phyloP scores from a whole-genome alignment of 225 moss, liverwort and hornwort species.

The Asterella californica region DNA sequence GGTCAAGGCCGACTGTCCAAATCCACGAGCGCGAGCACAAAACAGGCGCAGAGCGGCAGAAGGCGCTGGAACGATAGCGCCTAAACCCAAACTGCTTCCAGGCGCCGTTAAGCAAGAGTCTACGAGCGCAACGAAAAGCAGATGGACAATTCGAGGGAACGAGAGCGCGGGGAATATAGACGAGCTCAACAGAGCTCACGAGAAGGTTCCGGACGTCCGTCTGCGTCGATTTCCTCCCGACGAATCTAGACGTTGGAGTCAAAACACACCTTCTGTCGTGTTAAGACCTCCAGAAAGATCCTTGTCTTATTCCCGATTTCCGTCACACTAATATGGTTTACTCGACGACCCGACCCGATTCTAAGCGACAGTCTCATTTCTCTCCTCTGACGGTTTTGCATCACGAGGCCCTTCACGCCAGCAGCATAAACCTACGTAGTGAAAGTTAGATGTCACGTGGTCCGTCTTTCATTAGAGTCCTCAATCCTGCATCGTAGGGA shows the following conservation, averaged over 20 bases:
- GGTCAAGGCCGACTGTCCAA: background rate
- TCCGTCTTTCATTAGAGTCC: too few relatives aligned
- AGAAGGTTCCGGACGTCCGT: slow-evolving; percentile 21
- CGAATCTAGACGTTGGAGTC: slow-evolving; percentile 3
- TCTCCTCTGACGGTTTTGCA: background rate
- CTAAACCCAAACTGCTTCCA: background rate
- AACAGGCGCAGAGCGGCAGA: background rate
- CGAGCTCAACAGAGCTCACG: background rate
- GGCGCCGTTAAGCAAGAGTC: background rate
- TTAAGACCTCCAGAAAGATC: slow-evolving; percentile 15
- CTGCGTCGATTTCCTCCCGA: background rate
- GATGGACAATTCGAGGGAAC: background rate
- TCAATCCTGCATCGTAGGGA: too few relatives aligned
- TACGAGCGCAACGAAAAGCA: background rate
- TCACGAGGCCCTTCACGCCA: too few relatives aligned
- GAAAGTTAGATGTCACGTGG: too few relatives aligned
- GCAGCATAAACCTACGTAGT: too few relatives aligned
- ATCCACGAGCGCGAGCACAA: background rate
- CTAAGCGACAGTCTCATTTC: background rate
- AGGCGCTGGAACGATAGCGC: background rate
- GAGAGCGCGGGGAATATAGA: slow-evolving; percentile 9
- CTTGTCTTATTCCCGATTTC: background rate
- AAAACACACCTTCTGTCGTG: background rate
- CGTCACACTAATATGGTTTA: background rate
- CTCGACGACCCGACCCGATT: background rate